Percentiles rank a stretch among this genome's conserved stretches.
These are phyloP conservation scores for Pestalotiopsis sp. DNA, from an alignment of 2,329 filamentous ascomycete genomes.

Conservation along the genomic window DNA sequence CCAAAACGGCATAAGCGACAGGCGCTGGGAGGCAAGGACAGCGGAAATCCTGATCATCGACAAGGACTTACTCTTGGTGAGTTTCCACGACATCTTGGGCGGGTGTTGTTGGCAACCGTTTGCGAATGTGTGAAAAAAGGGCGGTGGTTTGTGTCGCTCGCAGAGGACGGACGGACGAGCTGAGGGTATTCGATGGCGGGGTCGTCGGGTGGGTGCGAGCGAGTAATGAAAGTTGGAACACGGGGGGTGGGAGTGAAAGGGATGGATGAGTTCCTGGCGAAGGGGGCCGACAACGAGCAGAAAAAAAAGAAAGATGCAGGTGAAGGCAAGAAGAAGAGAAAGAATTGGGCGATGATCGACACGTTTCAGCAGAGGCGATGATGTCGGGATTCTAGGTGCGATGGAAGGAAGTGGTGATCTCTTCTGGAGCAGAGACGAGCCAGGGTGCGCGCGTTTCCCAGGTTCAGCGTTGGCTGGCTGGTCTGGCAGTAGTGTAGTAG, in stretches of 20 bases:
- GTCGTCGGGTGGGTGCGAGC: background rate
- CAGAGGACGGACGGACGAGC: background rate
- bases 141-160: background rate
- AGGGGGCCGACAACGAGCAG: background rate
- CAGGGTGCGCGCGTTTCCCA: slow-evolving; percentile 5
- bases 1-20: background rate
- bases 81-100: slow-evolving; percentile 71
- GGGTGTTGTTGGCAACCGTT: background rate
- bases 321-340: slow-evolving; percentile 1
- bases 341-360: slow-evolving; percentile 8
- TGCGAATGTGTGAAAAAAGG: background rate
- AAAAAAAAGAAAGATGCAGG: background rate
- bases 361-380: slow-evolving; percentile 14
- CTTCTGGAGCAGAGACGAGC: slow-evolving; percentile 1
- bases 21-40: background rate
- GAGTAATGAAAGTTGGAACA: background rate
- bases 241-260: background rate
- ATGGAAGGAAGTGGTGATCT: slow-evolving; percentile 9
- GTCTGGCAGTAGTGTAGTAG: background rate
- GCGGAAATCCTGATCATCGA: background rate
- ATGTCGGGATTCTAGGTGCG: slow-evolving; percentile 9
- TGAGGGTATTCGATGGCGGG: slow-evolving; percentile 9
- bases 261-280: background rate
- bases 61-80: slow-evolving; percentile 68
- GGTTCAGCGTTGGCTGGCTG: background rate